Base-by-base conservation (phyloP, 2,329 filamentous ascomycete species). In the Fusarium tjaetaba region DNA sequence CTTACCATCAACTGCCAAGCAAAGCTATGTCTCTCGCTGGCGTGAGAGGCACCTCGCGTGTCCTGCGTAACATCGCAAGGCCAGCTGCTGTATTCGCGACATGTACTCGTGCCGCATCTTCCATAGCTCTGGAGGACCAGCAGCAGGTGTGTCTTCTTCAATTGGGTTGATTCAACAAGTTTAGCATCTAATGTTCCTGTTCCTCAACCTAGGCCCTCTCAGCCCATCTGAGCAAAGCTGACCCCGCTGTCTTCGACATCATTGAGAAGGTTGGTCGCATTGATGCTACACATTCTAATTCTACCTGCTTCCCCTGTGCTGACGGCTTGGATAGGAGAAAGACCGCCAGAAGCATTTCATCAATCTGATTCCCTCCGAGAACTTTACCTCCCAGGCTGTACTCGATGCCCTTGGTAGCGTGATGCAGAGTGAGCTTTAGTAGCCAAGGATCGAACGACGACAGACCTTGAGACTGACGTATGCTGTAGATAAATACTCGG, bases 331-430 rank as follows among this genome's bases (percentile, higher is more conserved):
- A 16, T 41, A 97, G 94, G 96, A 99, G 87, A 98, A 98, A 90
- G 89, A 89, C 76, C 90, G 96, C 77, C 96, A 99, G 84, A 97
- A 97, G 84, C 95, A 98, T 84, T 99, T 98, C 80, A 97, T 99
- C 86, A 98, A 98, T 84, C 88, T 97, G 65, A 97, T 97, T 76
- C 95, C 95, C 26, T 97, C 95, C 11, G 95, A 97, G 85, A 97
- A 97, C 86, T 97, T 97, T 80, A 97, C 95, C 32, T 97, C 95
- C 13, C 94, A 97, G 83, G 94, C 95, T 36, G 95, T 97, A 26
- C 89, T 97, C 63, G 95, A 97, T 87, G 94, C 95, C 39, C 87
- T 97, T 69, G 95, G 95, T 75, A 97, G 94, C 86, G 93, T 95
- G 61, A 97, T 97, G 95, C 95, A 97, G 83, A 97, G 94, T 95